phyloP scores from a whole-genome alignment of 352 stramenopile species.

The Phytophthora sp. region DNA sequence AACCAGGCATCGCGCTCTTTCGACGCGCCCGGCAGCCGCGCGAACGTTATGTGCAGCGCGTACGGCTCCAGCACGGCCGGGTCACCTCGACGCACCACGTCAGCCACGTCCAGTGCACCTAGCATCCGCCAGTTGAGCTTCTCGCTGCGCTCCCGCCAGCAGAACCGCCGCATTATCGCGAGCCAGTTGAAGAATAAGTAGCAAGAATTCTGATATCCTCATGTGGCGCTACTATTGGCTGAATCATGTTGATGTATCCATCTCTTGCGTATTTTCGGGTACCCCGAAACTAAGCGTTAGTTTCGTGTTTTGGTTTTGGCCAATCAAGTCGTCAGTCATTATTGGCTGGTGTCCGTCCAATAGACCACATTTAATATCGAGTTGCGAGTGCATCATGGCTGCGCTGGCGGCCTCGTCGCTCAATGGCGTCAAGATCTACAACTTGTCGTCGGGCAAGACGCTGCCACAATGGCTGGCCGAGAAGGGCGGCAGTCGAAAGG shows the following conservation, averaged over 20 bases:
- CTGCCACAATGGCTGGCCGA: slow-evolving; percentile 96
- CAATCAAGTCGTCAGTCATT: slow-evolving; percentile 9
- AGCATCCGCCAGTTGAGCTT: slow-evolving; percentile 79
- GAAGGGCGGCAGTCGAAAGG: slow-evolving; percentile 55
- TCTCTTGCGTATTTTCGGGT: too few relatives aligned
- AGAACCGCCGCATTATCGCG: slow-evolving; percentile 54
- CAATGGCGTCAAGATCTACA: slow-evolving; percentile 96
- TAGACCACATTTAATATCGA: background rate
- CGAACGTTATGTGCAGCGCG: slow-evolving; percentile 78
- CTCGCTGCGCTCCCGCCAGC: slow-evolving; percentile 78
- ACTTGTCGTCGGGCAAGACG: slow-evolving; percentile 93
- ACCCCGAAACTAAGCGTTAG: too few relatives aligned
- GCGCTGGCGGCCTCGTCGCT: slow-evolving; percentile 84
- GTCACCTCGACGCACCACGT: slow-evolving; percentile 61
- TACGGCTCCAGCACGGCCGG: slow-evolving; percentile 69
- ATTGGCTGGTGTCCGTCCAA: slow-evolving; percentile 28
- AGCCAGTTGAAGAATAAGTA: slow-evolving; percentile 15
- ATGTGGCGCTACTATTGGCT: slow-evolving; percentile 5
- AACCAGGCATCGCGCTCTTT: slow-evolving; percentile 67
- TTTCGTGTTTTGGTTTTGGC: slow-evolving; percentile 1
- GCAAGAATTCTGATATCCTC: slow-evolving; percentile 19
- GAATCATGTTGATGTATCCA: slow-evolving; percentile 9
- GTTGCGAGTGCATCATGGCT: slow-evolving; percentile 50
- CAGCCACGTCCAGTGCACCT: slow-evolving; percentile 47
- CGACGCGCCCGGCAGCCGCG: slow-evolving; percentile 42